phyloP scores from a whole-genome alignment of 1,284 basidiomycete species.

The Cryptococcus sp. region DNA sequence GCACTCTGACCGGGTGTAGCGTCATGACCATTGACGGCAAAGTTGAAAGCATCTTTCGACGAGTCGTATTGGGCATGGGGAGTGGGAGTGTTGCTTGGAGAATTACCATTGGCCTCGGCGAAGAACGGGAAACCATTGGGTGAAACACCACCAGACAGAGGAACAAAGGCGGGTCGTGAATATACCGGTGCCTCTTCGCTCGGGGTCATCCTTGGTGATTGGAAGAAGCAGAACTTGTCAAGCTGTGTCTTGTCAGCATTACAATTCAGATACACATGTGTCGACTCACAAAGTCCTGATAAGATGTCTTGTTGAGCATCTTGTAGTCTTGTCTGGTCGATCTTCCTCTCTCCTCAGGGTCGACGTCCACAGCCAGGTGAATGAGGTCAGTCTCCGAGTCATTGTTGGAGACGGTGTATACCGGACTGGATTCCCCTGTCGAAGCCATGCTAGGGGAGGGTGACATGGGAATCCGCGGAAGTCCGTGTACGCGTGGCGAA shows the following conservation, averaged over 20 bases:
- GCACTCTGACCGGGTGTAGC: neutral
- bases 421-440: slow-evolving; percentile 41
- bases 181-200: slow-evolving; percentile 14
- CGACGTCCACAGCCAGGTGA: slow-evolving; percentile 15
- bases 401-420: slow-evolving; percentile 20
- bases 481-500: slow-evolving; percentile 18
- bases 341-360: slow-evolving; percentile 21
- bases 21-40: neutral
- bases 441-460: slow-evolving; percentile 30
- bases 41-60: slow-evolving; percentile 22
- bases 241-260: slow-evolving; percentile 23
- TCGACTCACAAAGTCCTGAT: slow-evolving; percentile 44
- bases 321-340: slow-evolving; percentile 21
- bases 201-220: slow-evolving; percentile 32
- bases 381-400: slow-evolving; percentile 26
- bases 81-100: slow-evolving; percentile 18
- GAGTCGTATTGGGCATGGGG: slow-evolving; percentile 20
- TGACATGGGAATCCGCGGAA: slow-evolving; percentile 17
- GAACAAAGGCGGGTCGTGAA: slow-evolving; percentile 16
- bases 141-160: slow-evolving; percentile 20
- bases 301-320: slow-evolving; percentile 23
- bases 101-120: slow-evolving; percentile 11
- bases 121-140: slow-evolving; percentile 36
- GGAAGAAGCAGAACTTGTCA: slow-evolving; percentile 48
- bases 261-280: neutral